Conservation (phyloP, 164 flowering plant species). For the Euptelea pleiosperma region DNA sequence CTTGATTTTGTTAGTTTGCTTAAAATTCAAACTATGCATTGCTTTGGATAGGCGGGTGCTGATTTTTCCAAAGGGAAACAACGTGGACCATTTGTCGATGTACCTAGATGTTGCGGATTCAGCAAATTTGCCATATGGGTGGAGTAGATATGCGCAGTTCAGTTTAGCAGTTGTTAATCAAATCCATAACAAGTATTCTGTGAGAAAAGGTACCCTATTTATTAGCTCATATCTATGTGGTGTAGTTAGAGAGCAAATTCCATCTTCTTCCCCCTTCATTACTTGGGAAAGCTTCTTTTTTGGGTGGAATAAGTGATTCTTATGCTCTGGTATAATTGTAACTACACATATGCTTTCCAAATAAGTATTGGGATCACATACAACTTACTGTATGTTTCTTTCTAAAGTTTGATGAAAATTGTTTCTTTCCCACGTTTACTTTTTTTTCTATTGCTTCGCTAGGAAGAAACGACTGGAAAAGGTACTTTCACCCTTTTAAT, state of each 20-base stretch:
- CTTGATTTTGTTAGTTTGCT: not conserved
- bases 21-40: conserved; percentile 6
- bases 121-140: conserved; percentile 50
- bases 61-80: conserved; percentile 67
- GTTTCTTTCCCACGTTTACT: too few species aligned
- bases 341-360: too few species aligned
- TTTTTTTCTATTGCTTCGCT: too few species aligned
- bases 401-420: too few species aligned
- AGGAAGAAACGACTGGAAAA: too few species aligned
- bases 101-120: conserved; percentile 73
- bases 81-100: conserved; percentile 58
- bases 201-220: conserved; percentile 44
- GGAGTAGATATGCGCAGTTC: conserved; percentile 66
- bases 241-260: not conserved
- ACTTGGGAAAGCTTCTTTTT: not conserved
- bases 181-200: conserved; percentile 38
- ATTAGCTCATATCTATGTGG: not conserved
- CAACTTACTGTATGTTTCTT: too few species aligned
- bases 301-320: not conserved
- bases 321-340: too few species aligned
- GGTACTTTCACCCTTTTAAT: too few species aligned
- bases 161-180: conserved; percentile 56
- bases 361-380: too few species aligned
- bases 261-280: too few species aligned
- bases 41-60: conserved; percentile 48